Conservation (phyloP, 2,329 filamentous ascomycete species). For the Davidsoniella neocaledoniae region DNA sequence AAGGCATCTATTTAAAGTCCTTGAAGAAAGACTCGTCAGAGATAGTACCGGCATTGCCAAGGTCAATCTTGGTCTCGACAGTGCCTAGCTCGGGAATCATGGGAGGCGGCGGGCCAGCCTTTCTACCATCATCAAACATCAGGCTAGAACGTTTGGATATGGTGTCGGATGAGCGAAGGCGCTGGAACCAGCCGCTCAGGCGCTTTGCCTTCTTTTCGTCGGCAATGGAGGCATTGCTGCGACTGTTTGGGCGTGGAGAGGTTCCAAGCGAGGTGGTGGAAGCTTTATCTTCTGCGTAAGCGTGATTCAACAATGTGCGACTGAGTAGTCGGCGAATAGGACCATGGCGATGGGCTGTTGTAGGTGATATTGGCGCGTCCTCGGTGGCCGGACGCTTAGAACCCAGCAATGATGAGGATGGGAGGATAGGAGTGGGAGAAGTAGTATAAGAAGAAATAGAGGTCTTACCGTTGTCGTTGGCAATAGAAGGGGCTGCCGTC, state of each 20-base stretch:
- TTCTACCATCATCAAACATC: slow-evolving; percentile 22
- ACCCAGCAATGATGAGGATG: slow-evolving; percentile 19
- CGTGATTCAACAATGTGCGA: slow-evolving; percentile 36
- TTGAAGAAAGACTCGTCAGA: slow-evolving; percentile 38
- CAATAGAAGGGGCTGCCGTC: slow-evolving; percentile 9
- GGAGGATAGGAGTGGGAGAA: slow-evolving; percentile 11
- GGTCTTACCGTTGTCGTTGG: slow-evolving; percentile 24
- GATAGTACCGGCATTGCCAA: slow-evolving; percentile 27
- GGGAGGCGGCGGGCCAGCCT: slow-evolving; percentile 36
- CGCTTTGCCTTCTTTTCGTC: slow-evolving; percentile 39
- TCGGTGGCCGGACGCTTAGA: slow-evolving; percentile 31
- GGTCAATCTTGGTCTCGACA: slow-evolving; percentile 32
- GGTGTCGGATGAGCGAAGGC: slow-evolving; percentile 25
- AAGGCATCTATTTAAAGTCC: slow-evolving; percentile 32
- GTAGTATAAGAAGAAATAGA: slow-evolving; percentile 16
- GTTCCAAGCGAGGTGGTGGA: slow-evolving; percentile 17
- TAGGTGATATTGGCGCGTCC: slow-evolving; percentile 35
- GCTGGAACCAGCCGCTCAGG: slow-evolving; percentile 41
- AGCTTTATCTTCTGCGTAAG: slow-evolving; percentile 31
- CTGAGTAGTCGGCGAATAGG: slow-evolving; percentile 42
- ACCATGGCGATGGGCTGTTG: slow-evolving; percentile 33
- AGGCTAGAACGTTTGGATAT: slow-evolving; percentile 27
- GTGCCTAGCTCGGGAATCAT: slow-evolving; percentile 43
- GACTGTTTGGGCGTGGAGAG: slow-evolving; percentile 30
- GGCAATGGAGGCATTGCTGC: slow-evolving; percentile 29